Evolutionary conservation across 208 protist species (phyloP), one percentile per base, ranked within the genome.

Genomic region (Crithidia bombi): DNA sequence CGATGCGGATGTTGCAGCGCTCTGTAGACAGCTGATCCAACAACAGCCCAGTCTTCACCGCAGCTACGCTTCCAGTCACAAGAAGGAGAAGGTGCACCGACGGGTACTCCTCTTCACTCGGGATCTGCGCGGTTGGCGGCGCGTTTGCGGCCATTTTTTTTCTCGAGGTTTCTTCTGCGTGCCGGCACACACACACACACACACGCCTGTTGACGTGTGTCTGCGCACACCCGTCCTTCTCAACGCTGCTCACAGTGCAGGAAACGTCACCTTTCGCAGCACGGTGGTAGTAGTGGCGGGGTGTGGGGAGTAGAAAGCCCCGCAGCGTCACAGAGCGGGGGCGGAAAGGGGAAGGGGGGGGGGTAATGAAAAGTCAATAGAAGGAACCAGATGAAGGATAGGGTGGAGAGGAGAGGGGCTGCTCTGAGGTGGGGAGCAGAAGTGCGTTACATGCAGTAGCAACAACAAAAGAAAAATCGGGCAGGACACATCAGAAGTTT

Each of bases 11-110:
- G 47, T 82, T 74, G 78, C 82, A 95, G 6, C 71, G 71, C 72
- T 91, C 83, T 2, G 65, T 69, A 5, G 73, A 64, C 32, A 97
- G 80, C 58, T 91, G 82, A 36, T 95, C 89, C 6, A 96, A 61
- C 54, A 97, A 68, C 50, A 94, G 76, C 15, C 83, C 87, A 5
- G 90, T 81, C 77, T 97, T 97, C 30, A 97, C 71, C 1, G 90
- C 90, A 10, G 93, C 93, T 39, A 97, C 83, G 73, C 93, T 97
- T 35, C 91, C 93, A 0, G 93, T 95, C 14, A 94, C 79, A 23
- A 94, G 75, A 2, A 97, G 61, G 21, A 96, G 73, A 38, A 96
- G 64, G 62, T 96, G 91, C 43, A 95, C 73, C 1, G 85, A 81
- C 7, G 82, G 59, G 46, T 81, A 78, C 57, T 72, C 51, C 65